Evolutionary conservation across 306 rosid species (phyloP).

Genomic region (Cucurbita ficifolia): DNA sequence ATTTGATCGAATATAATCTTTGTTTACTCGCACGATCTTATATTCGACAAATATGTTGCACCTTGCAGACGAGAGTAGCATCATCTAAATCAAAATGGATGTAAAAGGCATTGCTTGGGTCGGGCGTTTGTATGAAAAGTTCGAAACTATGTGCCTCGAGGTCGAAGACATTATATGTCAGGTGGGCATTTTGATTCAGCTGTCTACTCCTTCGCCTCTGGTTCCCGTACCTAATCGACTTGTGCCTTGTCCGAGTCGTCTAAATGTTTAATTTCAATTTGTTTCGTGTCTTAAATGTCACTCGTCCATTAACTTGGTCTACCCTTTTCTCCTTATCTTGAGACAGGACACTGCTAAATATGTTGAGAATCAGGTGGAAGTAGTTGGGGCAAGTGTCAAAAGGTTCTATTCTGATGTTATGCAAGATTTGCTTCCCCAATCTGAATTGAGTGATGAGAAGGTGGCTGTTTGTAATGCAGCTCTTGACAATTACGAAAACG

Average conservation of each 20-base stretch:
- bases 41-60: background rate
- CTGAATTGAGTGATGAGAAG: conserved; percentile 25
- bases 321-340: conserved; percentile 1
- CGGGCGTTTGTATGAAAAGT: conserved; percentile 51
- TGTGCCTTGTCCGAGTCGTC: background rate
- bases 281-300: background rate
- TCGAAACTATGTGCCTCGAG: conserved; percentile 73
- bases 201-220: background rate
- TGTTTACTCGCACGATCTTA: background rate
- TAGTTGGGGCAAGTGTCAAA: conserved; percentile 60
- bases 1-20: background rate
- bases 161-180: conserved; percentile 54
- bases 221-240: background rate
- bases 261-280: background rate
- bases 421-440: conserved; percentile 49
- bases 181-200: conserved; percentile 29
- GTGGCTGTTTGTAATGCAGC: conserved; percentile 16
- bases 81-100: conserved; percentile 31
- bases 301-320: background rate
- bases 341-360: conserved; percentile 57
- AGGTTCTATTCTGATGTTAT: conserved; percentile 53
- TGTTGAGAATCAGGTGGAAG: conserved; percentile 68
- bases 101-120: conserved; percentile 62
- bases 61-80: conserved; percentile 19
- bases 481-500: conserved; percentile 16